Evolutionary conservation across 2,329 filamentous ascomycete species (phyloP).

Genomic region (Leptographium procerum): DNA sequence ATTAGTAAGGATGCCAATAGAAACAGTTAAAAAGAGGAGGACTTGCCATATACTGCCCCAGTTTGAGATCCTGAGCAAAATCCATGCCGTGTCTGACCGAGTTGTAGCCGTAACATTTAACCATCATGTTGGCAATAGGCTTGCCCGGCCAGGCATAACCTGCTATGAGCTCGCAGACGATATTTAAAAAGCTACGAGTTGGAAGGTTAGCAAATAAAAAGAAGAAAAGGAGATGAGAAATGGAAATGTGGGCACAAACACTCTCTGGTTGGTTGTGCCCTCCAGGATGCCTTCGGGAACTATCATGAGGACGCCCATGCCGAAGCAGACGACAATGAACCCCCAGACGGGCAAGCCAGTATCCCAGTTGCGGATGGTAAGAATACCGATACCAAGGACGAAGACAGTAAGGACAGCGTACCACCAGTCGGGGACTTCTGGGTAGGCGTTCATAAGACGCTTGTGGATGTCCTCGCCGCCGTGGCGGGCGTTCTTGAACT

Average conservation of each 20-base stretch:
- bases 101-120: conserved; percentile 27
- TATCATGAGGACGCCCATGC: conserved; percentile 29
- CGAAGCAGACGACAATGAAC: conserved; percentile 29
- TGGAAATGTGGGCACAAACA: background rate
- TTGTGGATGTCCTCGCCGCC: conserved; percentile 28
- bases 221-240: too few species aligned
- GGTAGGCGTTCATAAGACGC: conserved; percentile 32
- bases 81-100: conserved; percentile 37
- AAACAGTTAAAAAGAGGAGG: too few species aligned
- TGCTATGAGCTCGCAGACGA: conserved; percentile 35
- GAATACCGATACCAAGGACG: conserved; percentile 19
- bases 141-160: conserved; percentile 29
- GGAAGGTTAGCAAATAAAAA: background rate
- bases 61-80: conserved; percentile 27
- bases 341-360: conserved; percentile 18
- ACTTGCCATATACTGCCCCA: background rate
- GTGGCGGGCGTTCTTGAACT: conserved; percentile 24
- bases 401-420: conserved; percentile 13
- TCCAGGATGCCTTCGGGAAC: conserved; percentile 32
- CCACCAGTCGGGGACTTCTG: conserved; percentile 35
- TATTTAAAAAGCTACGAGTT: conserved; percentile 27
- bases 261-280: conserved; percentile 26
- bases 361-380: conserved; percentile 18
- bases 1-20: too few species aligned
- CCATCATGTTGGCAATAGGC: conserved; percentile 34